These are phyloP conservation scores for Hepatocystis sp. DNA, from an alignment of 169 alveolate species.

Conservation along the genomic window DNA sequence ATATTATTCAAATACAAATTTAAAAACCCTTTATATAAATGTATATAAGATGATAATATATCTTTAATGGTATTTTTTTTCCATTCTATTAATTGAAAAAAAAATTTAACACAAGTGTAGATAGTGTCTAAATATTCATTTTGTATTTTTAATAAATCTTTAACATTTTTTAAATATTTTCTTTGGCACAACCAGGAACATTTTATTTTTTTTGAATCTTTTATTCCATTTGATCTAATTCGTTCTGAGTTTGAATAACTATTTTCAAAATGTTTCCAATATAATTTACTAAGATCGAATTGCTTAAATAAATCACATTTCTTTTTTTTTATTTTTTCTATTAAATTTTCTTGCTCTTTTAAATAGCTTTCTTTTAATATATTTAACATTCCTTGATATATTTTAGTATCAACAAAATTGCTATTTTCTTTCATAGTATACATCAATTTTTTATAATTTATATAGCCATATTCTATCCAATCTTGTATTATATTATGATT, in stretches of 20 bases:
- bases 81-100: conserved; percentile 73
- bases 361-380: conserved; percentile 32
- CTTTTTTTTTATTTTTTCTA: conserved; percentile 54
- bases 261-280: conserved; percentile 75
- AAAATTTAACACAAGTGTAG: conserved; percentile 23
- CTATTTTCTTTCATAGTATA: conserved; percentile 61
- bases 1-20: conserved; percentile 63
- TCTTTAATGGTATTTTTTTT: conserved; percentile 50
- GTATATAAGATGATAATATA: conserved; percentile 57
- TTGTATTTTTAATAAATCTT: conserved; percentile 61
- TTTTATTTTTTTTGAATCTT: conserved; percentile 57
- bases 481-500: conserved; percentile 42
- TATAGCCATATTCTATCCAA: conserved; percentile 48
- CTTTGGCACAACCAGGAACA: conserved; percentile 77
- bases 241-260: conserved; percentile 71
- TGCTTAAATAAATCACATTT: conserved; percentile 70
- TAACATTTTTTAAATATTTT: conserved; percentile 65
- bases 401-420: conserved; percentile 45
- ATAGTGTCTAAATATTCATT: conserved; percentile 61
- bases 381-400: conserved; percentile 28
- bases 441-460: conserved; percentile 48
- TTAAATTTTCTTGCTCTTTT: conserved; percentile 68
- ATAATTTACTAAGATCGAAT: conserved; percentile 37
- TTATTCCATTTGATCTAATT: conserved; percentile 56
- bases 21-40: conserved; percentile 53